Evolutionary conservation across 2,329 filamentous ascomycete genomes (phyloP), one percentile per base, ranked within the genome.

Genomic region (Cadophora sp.): DNA sequence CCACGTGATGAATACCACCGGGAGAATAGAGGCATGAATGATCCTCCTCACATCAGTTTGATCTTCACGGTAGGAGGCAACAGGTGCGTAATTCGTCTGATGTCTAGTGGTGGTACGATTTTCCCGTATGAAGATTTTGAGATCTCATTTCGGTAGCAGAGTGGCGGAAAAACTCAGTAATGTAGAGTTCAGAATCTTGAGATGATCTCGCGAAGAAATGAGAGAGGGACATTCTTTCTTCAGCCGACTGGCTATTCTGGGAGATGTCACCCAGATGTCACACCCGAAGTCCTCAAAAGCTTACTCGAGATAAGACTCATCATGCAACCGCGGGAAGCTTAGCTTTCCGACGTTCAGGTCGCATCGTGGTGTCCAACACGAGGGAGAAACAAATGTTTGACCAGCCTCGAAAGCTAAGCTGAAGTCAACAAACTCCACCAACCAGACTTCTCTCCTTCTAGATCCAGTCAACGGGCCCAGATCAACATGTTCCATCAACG

Each of bases 41-140:
- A 67, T 67, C 65, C 39, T 64, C 65, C 30, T 48, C 45, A 45
- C 27, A 24, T 39, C 27, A 27, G 55, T 64, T 61, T 64, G 61
- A 62, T 67, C 27, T 59, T n/a, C 27, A 43, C 24, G n/a, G 30
- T 11, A 8, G 14, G n/a, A 50, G n/a, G 14, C 18, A 41, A 41
- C n/a, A 22, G 24, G 36, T 30, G n/a, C 43, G 43, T 27, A 62
- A 47, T 56, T 55, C 55, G 47, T 67, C 56, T 56, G 45, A 60
- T 64, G 39, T 50, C n/a, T 9, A 27, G 47, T 18, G 7, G 43
- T 18, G 13, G 8, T 39, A 55, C 33, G 63, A 61, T 61, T 16
- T 11, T 39, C 22, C 18, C 30, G 47, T 20, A n/a, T 22, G 56
- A 39, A 11, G 47, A 55, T 65, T 47, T 18, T 36, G 36, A 53